Conservation (phyloP, 129 eudicot genomes). For the Apium graveolens region DNA sequence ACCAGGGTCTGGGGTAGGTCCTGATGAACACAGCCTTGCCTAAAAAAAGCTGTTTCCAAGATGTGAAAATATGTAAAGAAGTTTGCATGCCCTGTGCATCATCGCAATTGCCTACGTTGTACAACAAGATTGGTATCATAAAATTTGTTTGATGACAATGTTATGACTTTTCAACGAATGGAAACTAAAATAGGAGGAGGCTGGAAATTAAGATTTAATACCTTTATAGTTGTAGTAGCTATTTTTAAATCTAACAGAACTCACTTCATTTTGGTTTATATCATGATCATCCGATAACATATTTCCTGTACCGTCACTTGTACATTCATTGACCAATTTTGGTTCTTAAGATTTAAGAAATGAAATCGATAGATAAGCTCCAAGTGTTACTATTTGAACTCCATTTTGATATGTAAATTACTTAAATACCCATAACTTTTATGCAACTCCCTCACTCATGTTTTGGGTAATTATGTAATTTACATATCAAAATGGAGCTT, state of each 20-base stretch:
- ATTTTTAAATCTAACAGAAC: neutral
- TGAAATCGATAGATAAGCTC: too few relatives aligned
- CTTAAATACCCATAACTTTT: too few relatives aligned
- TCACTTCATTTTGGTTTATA: neutral
- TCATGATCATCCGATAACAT: neutral
- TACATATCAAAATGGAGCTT: too few relatives aligned
- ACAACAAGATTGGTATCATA: neutral
- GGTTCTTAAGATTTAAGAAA: neutral
- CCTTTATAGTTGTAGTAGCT: neutral
- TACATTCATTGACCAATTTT: neutral
- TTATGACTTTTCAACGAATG: neutral
- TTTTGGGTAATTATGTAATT: too few relatives aligned
- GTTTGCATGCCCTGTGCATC: neutral
- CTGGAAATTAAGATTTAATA: neutral
- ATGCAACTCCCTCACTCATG: too few relatives aligned
- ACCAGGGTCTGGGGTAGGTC: neutral
- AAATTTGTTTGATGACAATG: neutral
- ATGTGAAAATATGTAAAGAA: neutral
- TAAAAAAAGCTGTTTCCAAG: neutral
- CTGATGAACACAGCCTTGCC: neutral
- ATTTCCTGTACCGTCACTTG: neutral
- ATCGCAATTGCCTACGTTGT: neutral
- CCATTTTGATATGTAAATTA: too few relatives aligned
- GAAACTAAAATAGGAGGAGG: neutral
- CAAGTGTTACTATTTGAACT: too few relatives aligned